Evolutionary conservation across 805 yeast genomes (phyloP), one percentile per base, ranked within the genome.

Genomic region (Myxozyma lipomycoides): DNA sequence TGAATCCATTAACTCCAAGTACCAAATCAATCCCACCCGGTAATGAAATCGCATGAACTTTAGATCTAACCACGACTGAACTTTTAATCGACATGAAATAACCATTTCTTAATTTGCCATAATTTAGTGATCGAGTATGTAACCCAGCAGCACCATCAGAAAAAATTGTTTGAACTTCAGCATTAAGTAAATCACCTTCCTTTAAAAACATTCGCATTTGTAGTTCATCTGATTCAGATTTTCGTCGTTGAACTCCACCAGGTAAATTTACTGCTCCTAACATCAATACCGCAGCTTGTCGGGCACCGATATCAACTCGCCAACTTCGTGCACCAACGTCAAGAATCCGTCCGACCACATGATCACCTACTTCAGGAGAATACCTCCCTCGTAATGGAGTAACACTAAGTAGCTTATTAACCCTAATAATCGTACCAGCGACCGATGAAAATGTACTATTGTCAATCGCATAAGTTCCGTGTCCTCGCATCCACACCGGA

Each of bases 401-500:
- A 18, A 93, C 98, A 62, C 90, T 83, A 51, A 93, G 74, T 51
- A 93, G 74, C 62, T 90, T 81, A 67, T 93, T 93, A 46, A 90
- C 96, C 56, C 91, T 76, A 1, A 86, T 78, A 3, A 93, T 83
- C 9, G 82, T 81, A 3, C 99, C 99, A 0, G 96, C 96, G 4
- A 91, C 96, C 0, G 97, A 84, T 2, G 96, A 84, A 66, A 79
- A 88, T 9, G 53, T 40, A 6, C 19, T 12, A 60, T 77, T 73
- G 58, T 83, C 84, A 36, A 84, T 70, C 59, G 83, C 79, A 66
- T 88, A 93, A 0, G 98, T 93, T 4, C 98, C 98, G 64, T 91
- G 98, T 26, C 98, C 98, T 64, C 95, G 54, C 98, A 93, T 93
- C 97, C 98, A 93, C 1, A 83, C 77, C 4, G 96, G 86, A 63